These are phyloP conservation scores for Zostera marina DNA, from an alignment of 116 monocot species.

Conservation along the genomic window DNA sequence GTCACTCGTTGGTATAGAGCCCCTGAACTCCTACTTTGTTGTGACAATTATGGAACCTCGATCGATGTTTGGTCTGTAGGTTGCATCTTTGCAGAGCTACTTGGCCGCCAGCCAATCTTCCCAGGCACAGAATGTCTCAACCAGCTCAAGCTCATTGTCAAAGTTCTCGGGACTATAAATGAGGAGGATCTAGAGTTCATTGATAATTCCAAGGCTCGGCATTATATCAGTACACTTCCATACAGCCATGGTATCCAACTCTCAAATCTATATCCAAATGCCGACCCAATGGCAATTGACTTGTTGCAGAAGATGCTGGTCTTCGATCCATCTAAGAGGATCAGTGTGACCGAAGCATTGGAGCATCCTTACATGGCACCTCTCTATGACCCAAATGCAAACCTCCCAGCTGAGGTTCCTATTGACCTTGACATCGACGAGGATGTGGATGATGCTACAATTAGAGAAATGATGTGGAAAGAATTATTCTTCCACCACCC, in stretches of 20 bases:
- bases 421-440: constrained; percentile 55
- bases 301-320: constrained; percentile 50
- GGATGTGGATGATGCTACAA: constrained; percentile 34
- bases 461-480: constrained; percentile 53
- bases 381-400: constrained; percentile 40
- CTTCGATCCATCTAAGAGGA: constrained; percentile 56
- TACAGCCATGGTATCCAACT: constrained; percentile 33
- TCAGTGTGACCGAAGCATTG: constrained; percentile 48
- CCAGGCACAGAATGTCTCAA: constrained; percentile 66
- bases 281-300: constrained; percentile 52
- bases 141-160: constrained; percentile 60
- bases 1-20: constrained; percentile 76
- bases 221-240: constrained; percentile 42
- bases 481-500: constrained; percentile 63
- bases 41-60: constrained; percentile 61
- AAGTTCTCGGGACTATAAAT: constrained; percentile 46
- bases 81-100: constrained; percentile 66
- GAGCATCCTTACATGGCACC: constrained; percentile 59
- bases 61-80: constrained; percentile 82
- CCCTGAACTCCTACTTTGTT: constrained; percentile 56
- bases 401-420: constrained; percentile 38
- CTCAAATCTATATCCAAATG: constrained; percentile 27
- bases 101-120: constrained; percentile 59
- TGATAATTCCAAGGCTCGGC: constrained; percentile 52
- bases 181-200: constrained; percentile 51